These are phyloP conservation scores for Dendrostoma leiphaemia DNA, from an alignment of 2,329 filamentous ascomycete genomes.

Conservation along the genomic window DNA sequence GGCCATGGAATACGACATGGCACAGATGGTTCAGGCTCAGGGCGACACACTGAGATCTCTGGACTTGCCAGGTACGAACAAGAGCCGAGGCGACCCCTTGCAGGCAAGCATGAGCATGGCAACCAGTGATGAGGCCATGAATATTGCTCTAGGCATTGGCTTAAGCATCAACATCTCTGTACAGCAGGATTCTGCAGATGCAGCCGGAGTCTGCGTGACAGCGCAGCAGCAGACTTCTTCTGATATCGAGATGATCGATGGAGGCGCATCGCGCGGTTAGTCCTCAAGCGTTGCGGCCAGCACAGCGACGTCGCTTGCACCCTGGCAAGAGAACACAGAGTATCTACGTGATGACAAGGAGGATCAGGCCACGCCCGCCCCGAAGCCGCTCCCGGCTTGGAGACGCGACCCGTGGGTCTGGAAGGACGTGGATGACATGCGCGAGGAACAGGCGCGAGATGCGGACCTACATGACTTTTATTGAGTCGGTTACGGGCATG, in stretches of 20 bases:
- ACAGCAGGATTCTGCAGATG: neutral
- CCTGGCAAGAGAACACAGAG: neutral
- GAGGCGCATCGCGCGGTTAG: neutral
- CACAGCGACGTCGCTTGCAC: neutral
- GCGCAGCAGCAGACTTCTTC: neutral
- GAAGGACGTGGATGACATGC: neutral
- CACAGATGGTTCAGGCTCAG: neutral
- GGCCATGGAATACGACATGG: neutral
- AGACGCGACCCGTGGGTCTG: neutral
- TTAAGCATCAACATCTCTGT: neutral
- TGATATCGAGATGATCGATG: slow-evolving; percentile 1
- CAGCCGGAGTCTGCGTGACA: neutral
- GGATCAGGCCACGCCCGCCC: too few species aligned
- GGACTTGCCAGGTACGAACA: neutral
- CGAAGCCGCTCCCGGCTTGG: too few species aligned
- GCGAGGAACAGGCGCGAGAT: neutral
- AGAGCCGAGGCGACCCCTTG: neutral
- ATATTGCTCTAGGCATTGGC: too few species aligned
- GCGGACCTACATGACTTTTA: too few species aligned
- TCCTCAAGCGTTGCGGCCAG: neutral
- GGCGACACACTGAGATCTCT: neutral
- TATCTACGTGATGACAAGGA: neutral
- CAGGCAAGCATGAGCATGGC: too few species aligned
- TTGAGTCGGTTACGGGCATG: too few species aligned
- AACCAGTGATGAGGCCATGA: neutral